These are phyloP conservation scores for Mycosarcoma maydis DNA, from an alignment of 1,284 basidiomycete genomes.

Conservation along the genomic window DNA sequence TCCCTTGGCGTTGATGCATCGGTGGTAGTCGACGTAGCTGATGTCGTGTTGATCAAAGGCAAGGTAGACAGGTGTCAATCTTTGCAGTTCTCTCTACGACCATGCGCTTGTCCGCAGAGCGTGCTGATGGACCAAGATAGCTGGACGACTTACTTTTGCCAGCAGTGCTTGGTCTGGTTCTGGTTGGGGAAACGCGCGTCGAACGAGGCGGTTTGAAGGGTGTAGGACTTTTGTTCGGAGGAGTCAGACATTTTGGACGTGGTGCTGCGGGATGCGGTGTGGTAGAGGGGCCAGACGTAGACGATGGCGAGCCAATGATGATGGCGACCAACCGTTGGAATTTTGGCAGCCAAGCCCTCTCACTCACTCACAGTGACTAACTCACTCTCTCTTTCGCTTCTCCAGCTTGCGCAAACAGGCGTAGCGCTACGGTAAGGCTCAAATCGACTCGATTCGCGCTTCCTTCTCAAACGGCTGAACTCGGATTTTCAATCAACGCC, in stretches of 20 bases:
- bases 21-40: slow-evolving; percentile 80
- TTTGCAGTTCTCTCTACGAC: too few species aligned
- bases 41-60: background rate
- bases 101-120: too few species aligned
- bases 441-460: slow-evolving; percentile 15
- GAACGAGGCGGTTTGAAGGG: slow-evolving; percentile 64
- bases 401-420: background rate
- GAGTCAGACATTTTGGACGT: slow-evolving; percentile 39
- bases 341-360: slow-evolving; percentile 13
- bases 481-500: slow-evolving; percentile 19
- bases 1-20: slow-evolving; percentile 95
- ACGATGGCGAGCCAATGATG: background rate
- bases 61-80: background rate
- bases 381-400: too few species aligned
- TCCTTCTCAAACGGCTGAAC: slow-evolving; percentile 17
- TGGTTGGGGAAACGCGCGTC: slow-evolving; percentile 67
- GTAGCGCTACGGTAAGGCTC: slow-evolving; percentile 11
- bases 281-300: background rate
- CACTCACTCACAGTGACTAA: too few species aligned
- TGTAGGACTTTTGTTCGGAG: slow-evolving; percentile 56
- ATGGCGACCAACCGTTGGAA: slow-evolving; percentile 22
- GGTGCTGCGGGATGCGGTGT: background rate
- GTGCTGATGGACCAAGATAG: too few species aligned
- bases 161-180: slow-evolving; percentile 68
- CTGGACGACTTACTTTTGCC: slow-evolving; percentile 60